A percentile compares a stretch with the other conserved stretches of the same genome.
Conservation (phyloP, 2,329 filamentous ascomycete species). For the Drechslerella dactyloides region DNA sequence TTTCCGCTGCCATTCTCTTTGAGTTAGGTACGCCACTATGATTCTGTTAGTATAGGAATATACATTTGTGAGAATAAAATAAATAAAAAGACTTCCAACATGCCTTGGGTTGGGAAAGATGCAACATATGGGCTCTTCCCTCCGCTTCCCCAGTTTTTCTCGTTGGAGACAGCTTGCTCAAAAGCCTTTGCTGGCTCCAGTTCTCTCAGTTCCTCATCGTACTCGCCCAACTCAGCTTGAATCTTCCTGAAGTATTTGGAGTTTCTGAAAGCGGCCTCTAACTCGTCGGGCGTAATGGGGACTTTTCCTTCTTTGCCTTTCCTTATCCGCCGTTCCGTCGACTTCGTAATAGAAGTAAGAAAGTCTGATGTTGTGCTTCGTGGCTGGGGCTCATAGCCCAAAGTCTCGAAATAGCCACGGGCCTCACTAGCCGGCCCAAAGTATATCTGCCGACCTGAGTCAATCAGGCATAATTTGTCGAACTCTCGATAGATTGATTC, state of each 20-base stretch:
- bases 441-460: constrained; percentile 73
- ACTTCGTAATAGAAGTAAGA: constrained; percentile 76
- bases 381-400: constrained; percentile 67
- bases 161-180: constrained; percentile 68
- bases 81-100: constrained; percentile 60
- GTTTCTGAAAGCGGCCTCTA: constrained; percentile 70
- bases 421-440: constrained; percentile 68
- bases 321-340: constrained; percentile 72
- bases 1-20: constrained; percentile 79
- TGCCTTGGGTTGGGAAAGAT: constrained; percentile 74
- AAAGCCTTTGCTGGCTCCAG: constrained; percentile 70
- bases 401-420: constrained; percentile 69
- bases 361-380: constrained; percentile 77
- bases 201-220: constrained; percentile 66
- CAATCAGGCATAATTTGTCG: constrained; percentile 81
- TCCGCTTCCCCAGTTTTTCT: constrained; percentile 71
- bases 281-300: constrained; percentile 72
- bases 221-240: constrained; percentile 67
- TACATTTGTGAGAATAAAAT: not conserved
- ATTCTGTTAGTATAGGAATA: not conserved
- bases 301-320: constrained; percentile 70
- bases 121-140: constrained; percentile 79
- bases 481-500: constrained; percentile 74
- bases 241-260: constrained; percentile 69
- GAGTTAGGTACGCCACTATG: constrained; percentile 59